Evolutionary conservation across 1,284 basidiomycete genomes (phyloP), one percentile per base, ranked within the genome.

Genomic region (Boletus smithii): DNA sequence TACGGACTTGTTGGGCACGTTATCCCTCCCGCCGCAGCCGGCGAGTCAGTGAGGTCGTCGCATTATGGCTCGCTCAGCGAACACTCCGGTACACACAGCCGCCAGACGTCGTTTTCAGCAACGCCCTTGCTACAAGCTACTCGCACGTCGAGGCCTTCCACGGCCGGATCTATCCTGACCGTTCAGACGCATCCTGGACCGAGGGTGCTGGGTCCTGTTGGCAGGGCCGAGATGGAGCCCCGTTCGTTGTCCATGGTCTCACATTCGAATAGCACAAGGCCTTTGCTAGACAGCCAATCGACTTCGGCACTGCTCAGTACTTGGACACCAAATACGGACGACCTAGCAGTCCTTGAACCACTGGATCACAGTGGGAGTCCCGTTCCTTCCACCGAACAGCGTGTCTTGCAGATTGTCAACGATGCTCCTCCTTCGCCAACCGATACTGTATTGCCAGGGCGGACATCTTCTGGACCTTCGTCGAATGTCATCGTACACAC

Each of bases 1-100:
- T 79, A 79, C 47, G 76, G 76, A 8, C 65, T 76, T 35, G 71
- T 79, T n/a, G 77, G 76, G 6, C 73, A 70, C 10, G 65, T 66
- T 8, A 31, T 59, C 9, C 63, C 73, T 4, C 72, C 76, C 9
- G 59, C 61, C 3, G 66, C 70, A 4, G 62, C 61, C 0, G 45
- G 62, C 16, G 73, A 73, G 5, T 61, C 73, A 32, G 53, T 66
- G 11, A 50, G 53, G 41, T 54, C 54, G 44, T 65, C 62, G 34
- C 54, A 51, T 34, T 38, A 57, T 32, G 36, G 55, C 24, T 53
- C 55, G 16, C 26, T 53, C 38, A 58, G 57, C 41, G 61, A 58
- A 33, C 8, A 50, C 8, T 66, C 66, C 1, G 55, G 44, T 17
- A 29, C 17, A 27, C 65, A 67, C 36, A 68, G 64, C 47, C 66